Evolutionary conservation across 257 asterid species (phyloP), one percentile per base, ranked within the genome.

Genomic region (Thymus mandschuricus): DNA sequence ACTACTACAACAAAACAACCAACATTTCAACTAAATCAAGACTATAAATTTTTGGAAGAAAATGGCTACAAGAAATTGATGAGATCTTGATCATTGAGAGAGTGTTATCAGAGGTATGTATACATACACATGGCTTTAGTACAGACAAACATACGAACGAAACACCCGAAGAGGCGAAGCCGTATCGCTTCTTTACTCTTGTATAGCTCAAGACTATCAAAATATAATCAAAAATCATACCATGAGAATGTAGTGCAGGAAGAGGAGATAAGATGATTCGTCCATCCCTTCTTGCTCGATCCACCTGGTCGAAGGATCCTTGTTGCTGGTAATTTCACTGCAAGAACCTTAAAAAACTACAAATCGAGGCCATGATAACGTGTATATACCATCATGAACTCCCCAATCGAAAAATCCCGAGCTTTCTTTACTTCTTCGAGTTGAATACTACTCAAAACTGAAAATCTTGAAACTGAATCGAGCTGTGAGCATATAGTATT

Each of bases 211-310:
- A 66, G 40, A 46, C 74, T 72, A 73, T 54, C 55, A 58, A 48
- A 70, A 59, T 43, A 6, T 73, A 66, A 78, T 31, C 34, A 60
- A 71, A 64, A 61, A 62, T 52, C 4, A 55, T 51, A 74, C 65
- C 80, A 60, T 43, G 51, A 71, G 62, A 65, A 62, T 61, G 67
- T 21, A 50, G 74, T 73, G 62, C 74, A 72, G 6, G 70, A 78
- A 68, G 69, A 43, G 72, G 15, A 30, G 34, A 69, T 33, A 67
- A 70, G 63, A 70, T 28, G 48, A 51, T 61, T 72, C 7, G 7
- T 44, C 28, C 60, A 13, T 58, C 50, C 74, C 65, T 71, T 71
- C 67, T 70, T 40, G 38, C 34, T 48, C 46, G 62, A 64, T 54
- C 61, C 79, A 60, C 63, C 74, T 59, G 60, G 15, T 38, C 41